Conservation (phyloP, 495 filamentous ascomycete genomes). For the Delitschia confertaspora region DNA sequence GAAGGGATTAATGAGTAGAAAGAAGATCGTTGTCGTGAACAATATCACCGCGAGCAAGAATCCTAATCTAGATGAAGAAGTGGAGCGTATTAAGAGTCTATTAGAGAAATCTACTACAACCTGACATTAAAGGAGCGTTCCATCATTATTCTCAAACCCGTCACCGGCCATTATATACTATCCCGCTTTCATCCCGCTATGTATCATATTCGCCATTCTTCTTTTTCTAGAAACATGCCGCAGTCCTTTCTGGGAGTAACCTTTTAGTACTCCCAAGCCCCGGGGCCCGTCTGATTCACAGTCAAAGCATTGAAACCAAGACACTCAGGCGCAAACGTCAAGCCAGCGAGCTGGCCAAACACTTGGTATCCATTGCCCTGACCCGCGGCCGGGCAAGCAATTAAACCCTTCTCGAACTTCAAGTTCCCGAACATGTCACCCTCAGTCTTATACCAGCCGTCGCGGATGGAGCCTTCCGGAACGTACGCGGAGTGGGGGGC, state of each 20-base stretch:
- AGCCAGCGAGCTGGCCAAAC: slow-evolving; percentile 14
- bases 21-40: slow-evolving; percentile 44
- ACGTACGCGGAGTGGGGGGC: slow-evolving; percentile 50
- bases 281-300: slow-evolving; percentile 15
- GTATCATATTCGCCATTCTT: neutral
- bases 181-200: neutral
- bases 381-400: slow-evolving; percentile 20
- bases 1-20: slow-evolving; percentile 52
- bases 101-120: slow-evolving; percentile 8
- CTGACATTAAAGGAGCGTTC: too few relatives aligned
- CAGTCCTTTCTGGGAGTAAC: neutral
- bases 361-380: slow-evolving; percentile 21
- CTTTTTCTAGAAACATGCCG: slow-evolving; percentile 6
- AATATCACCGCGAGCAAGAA: slow-evolving; percentile 5
- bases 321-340: slow-evolving; percentile 6
- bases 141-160: too few relatives aligned
- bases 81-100: slow-evolving; percentile 21
- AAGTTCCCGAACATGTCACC: slow-evolving; percentile 18
- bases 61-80: slow-evolving; percentile 12
- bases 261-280: slow-evolving; percentile 28
- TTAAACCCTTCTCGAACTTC: slow-evolving; percentile 11
- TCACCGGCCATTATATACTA: too few relatives aligned
- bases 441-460: slow-evolving; percentile 21
- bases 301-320: slow-evolving; percentile 24
- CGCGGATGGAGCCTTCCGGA: slow-evolving; percentile 42